Conservation (phyloP, 495 filamentous ascomycete genomes). For the Chaetomium fimeti region DNA sequence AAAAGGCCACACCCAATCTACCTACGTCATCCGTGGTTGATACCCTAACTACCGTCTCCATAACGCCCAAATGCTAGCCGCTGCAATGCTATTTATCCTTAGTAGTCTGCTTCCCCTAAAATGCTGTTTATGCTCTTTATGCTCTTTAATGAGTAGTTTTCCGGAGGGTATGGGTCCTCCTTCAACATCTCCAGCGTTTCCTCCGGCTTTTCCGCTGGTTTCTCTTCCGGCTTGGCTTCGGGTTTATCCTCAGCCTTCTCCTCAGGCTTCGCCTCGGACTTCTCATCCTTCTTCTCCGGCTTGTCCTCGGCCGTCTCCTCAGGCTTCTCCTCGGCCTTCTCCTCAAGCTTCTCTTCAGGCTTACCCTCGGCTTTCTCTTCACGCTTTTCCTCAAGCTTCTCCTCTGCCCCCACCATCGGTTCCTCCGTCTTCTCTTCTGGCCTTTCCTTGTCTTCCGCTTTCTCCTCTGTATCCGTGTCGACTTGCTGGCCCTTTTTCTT, state of each 20-base stretch:
- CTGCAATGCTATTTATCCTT: conserved; percentile 2
- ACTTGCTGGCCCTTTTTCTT: neutral
- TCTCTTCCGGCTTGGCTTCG: neutral
- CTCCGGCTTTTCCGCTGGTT: neutral
- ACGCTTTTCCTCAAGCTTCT: too few relatives aligned
- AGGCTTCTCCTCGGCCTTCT: neutral
- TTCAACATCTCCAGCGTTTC: neutral
- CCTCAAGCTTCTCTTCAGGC: neutral
- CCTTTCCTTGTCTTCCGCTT: neutral
- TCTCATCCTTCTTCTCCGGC: neutral
- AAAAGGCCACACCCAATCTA: neutral
- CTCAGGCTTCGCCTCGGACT: neutral
- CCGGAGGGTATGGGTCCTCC: neutral
- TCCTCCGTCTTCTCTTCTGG: neutral
- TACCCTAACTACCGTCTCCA: neutral
- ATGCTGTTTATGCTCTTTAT: too few relatives aligned
- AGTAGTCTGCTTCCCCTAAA: neutral
- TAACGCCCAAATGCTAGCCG: neutral
- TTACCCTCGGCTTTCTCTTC: neutral
- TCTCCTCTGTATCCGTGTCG: neutral
- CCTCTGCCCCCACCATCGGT: neutral
- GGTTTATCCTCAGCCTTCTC: neutral
- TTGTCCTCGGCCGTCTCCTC: neutral
- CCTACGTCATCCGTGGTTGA: neutral
- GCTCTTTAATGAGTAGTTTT: neutral